Percentiles rank a stretch among this genome's conserved stretches.
Evolutionary conservation across 495 filamentous ascomycete genomes (phyloP).

Genomic region (Aspergillus bertholletiae): DNA sequence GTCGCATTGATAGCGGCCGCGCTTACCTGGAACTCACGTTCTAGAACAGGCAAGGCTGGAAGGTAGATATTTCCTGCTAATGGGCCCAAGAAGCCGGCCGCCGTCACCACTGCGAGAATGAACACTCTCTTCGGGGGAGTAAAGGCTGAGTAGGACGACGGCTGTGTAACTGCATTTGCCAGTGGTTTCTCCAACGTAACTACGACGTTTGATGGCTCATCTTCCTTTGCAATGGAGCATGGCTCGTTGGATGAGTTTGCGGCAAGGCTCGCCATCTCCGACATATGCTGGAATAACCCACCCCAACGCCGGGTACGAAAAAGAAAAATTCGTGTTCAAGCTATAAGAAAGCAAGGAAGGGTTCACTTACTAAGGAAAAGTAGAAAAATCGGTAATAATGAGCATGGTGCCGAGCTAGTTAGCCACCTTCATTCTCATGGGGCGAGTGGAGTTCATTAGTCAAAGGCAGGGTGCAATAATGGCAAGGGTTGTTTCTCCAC

Average conservation of each 20-base stretch:
- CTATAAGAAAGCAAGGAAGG: not conserved
- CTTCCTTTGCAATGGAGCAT: not conserved
- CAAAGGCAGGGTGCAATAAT: not conserved
- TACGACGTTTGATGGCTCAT: not conserved
- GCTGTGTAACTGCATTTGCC: not conserved
- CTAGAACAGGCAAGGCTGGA: constrained; percentile 19
- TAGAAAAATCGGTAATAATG: no score
- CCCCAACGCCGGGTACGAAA: not conserved
- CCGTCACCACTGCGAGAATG: constrained; percentile 22
- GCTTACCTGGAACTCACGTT: constrained; percentile 16
- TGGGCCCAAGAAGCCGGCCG: constrained; percentile 27
- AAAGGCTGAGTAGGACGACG: constrained; percentile 22
- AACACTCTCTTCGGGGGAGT: constrained; percentile 10
- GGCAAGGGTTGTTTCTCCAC: not conserved
- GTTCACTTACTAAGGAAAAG: no score
- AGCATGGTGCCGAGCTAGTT: no score
- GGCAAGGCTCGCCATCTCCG: not conserved
- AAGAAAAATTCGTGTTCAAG: not conserved
- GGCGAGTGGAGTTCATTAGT: not conserved
- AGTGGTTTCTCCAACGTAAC: not conserved
- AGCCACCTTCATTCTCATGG: not conserved
- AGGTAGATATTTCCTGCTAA: constrained; percentile 28
- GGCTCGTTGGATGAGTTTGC: not conserved
- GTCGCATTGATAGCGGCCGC: constrained; percentile 27
- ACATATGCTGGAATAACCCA: not conserved